A percentile compares a stretch with the other conserved stretches of the same genome.
Evolutionary conservation across 1,284 basidiomycete species (phyloP).

Genomic region (Phylloboletellus chloephorus): DNA sequence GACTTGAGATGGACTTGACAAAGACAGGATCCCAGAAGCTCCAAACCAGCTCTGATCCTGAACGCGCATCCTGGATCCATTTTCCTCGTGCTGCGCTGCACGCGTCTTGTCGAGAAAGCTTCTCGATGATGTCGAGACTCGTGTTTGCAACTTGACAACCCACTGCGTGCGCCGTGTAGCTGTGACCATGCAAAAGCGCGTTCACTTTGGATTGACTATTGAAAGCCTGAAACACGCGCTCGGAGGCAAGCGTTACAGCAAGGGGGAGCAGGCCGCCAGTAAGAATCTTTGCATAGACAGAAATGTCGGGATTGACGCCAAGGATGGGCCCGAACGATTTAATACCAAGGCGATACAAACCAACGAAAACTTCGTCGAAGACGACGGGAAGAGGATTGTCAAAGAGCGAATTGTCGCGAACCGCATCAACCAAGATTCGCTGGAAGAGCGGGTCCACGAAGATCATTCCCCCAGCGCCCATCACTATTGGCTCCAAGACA

Average conservation of each 20-base stretch:
- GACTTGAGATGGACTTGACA: constrained; percentile 56
- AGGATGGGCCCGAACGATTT: constrained; percentile 62
- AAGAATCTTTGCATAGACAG: constrained; percentile 90
- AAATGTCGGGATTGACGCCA: constrained; percentile 77
- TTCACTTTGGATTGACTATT: constrained; percentile 71
- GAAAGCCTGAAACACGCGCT: constrained; percentile 80
- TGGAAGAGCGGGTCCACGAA: constrained; percentile 98
- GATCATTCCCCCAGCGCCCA: constrained; percentile 96
- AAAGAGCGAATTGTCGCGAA: constrained; percentile 45
- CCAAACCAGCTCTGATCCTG: constrained; percentile 48
- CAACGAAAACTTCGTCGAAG: constrained; percentile 96
- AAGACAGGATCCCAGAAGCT: constrained; percentile 85
- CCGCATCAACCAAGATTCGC: constrained; percentile 77
- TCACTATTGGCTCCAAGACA: constrained; percentile 87
- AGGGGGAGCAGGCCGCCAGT: constrained; percentile 92
- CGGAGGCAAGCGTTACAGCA: constrained; percentile 76
- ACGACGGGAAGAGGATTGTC: constrained; percentile 75
- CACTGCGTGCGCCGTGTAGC: constrained; percentile 88
- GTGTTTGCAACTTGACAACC: constrained; percentile 90
- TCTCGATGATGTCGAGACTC: constrained; percentile 65
- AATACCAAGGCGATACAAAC: constrained; percentile 82
- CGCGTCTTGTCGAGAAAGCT: constrained; percentile 35
- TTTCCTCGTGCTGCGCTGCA: constrained; percentile 39
- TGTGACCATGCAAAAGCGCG: constrained; percentile 92
- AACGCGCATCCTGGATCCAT: constrained; percentile 27